A percentile compares a stretch with the other conserved stretches of the same genome.
Evolutionary conservation across 2,329 filamentous ascomycete species (phyloP).

Genomic region (Aspergillus caelatus): DNA sequence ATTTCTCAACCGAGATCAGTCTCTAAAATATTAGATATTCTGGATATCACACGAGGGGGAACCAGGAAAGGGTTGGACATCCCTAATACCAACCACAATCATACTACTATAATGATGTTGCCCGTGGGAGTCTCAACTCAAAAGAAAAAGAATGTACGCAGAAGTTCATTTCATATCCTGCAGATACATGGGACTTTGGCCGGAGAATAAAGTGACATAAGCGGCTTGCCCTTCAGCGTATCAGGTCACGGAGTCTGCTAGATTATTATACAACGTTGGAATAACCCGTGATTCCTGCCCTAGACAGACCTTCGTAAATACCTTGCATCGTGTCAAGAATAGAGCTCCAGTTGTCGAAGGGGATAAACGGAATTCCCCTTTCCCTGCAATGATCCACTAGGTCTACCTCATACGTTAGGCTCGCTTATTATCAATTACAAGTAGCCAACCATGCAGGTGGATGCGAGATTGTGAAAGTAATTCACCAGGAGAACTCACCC

Average conservation of each 20-base stretch:
- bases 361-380: constrained; percentile 81
- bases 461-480: not conserved
- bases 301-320: constrained; percentile 49
- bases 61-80: too few relatives aligned
- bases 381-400: constrained; percentile 85
- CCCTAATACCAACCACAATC: too few relatives aligned
- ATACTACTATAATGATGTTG: too few relatives aligned
- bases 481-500: constrained; percentile 53
- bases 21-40: too few relatives aligned
- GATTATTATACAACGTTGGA: not conserved
- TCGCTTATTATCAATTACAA: not conserved
- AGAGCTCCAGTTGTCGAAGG: constrained; percentile 79
- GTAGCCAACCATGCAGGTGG: not conserved
- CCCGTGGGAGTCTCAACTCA: too few relatives aligned
- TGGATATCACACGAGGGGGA: too few relatives aligned
- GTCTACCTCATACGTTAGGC: constrained; percentile 55
- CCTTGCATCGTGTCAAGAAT: constrained; percentile 76
- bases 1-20: too few relatives aligned
- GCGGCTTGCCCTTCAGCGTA: too few relatives aligned
- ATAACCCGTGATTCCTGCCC: not conserved
- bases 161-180: too few relatives aligned
- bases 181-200: too few relatives aligned
- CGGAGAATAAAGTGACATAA: too few relatives aligned
- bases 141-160: too few relatives aligned
- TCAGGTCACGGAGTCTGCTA: not conserved